Percentiles rank a stretch among this genome's conserved stretches.
Conservation (phyloP, 257 asterid genomes). For the Solanum boliviense region DNA sequence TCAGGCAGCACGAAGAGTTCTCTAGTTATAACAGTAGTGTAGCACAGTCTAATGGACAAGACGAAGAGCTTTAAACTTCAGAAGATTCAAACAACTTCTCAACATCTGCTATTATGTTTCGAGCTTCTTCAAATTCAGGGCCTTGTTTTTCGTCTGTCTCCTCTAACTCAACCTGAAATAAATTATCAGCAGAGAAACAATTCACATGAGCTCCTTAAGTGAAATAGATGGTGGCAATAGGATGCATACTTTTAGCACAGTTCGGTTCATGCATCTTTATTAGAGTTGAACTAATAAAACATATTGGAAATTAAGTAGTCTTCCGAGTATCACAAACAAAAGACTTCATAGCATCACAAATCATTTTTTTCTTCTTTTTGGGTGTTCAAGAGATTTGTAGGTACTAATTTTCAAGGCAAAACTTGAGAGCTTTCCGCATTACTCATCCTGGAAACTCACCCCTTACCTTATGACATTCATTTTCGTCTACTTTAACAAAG, state of each 20-base stretch:
- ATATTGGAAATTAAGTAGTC: background rate
- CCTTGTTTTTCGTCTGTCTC: conserved; percentile 55
- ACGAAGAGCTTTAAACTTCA: conserved; percentile 11
- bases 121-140: conserved; percentile 71
- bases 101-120: conserved; percentile 34
- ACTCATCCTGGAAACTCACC: background rate
- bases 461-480: background rate
- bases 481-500: background rate
- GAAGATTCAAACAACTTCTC: conserved; percentile 41
- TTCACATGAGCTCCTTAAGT: background rate
- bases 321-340: background rate
- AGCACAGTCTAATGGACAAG: background rate
- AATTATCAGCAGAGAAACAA: background rate
- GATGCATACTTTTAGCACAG: background rate
- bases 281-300: background rate
- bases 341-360: background rate
- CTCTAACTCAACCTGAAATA: conserved; percentile 58
- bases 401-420: background rate
- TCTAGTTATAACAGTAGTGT: background rate
- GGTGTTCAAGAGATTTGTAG: background rate
- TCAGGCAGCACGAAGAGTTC: background rate
- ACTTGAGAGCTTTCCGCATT: background rate
- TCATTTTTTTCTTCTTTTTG: background rate
- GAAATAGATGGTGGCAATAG: background rate
- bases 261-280: background rate